phyloP scores from a whole-genome alignment of 1,284 basidiomycete genomes.

The Vanrija sp. region DNA sequence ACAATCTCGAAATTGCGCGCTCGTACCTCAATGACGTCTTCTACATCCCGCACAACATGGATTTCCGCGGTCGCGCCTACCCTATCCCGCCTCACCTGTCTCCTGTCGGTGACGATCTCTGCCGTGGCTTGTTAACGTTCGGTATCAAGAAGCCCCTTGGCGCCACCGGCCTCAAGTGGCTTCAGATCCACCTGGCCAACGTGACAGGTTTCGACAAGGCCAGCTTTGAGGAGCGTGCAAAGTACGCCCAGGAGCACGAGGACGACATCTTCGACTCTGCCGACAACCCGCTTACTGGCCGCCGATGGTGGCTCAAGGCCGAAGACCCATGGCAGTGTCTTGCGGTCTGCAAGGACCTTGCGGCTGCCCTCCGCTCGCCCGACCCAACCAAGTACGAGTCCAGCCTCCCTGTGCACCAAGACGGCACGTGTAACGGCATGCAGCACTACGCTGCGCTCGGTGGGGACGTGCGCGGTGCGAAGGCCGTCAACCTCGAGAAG shows the following conservation, averaged over 20 bases:
- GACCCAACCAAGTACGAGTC: constrained; percentile 71
- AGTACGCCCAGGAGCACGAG: constrained; percentile 70
- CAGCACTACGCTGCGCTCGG: constrained; percentile 99
- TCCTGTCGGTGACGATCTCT: constrained; percentile 93
- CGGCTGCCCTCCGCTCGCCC: constrained; percentile 67
- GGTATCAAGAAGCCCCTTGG: constrained; percentile 77
- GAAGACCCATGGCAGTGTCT: constrained; percentile 99
- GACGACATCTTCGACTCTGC: constrained; percentile 81
- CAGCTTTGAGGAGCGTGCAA: constrained; percentile 82
- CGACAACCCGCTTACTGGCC: constrained; percentile 72
- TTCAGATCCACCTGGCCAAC: constrained; percentile 92
- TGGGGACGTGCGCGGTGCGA: constrained; percentile 82
- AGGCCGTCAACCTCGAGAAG: constrained; percentile 86
- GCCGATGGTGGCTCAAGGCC: constrained; percentile 82
- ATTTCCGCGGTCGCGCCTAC: constrained; percentile 97
- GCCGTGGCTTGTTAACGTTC: constrained; percentile 83
- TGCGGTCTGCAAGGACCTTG: constrained; percentile 83
- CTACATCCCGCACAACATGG: constrained; percentile 95
- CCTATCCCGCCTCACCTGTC: constrained; percentile 94
- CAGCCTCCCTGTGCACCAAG: constrained; percentile 89
- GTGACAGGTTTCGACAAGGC: constrained; percentile 94
- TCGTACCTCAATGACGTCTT: constrained; percentile 64
- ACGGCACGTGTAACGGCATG: constrained; percentile 97
- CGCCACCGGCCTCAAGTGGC: constrained; percentile 71
- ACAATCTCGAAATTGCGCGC: constrained; percentile 94